phyloP scores from a whole-genome alignment of 176 grass and related monocot species.

The Zoysia pacifica region DNA sequence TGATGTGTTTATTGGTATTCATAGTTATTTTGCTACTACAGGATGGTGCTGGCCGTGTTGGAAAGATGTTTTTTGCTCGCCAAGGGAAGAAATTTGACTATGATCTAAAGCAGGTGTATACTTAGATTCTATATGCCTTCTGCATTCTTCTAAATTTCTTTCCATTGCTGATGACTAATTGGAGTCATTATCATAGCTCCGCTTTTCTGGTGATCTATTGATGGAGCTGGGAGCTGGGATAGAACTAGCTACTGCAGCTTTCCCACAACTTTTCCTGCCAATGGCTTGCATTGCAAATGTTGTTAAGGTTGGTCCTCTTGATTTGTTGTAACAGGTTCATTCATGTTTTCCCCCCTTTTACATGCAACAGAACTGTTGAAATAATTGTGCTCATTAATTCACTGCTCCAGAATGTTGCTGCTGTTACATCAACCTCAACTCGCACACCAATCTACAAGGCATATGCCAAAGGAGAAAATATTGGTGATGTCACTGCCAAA shows the following conservation, averaged over 20 bases:
- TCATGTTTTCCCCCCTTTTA: neutral
- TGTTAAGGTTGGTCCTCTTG: conserved; percentile 63
- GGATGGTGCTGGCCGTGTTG: conserved; percentile 96
- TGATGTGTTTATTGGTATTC: neutral
- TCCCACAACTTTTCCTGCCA: conserved; percentile 87
- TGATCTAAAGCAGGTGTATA: conserved; percentile 88
- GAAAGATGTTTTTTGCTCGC: conserved; percentile 97
- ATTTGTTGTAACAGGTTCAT: neutral
- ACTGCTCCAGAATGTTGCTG: conserved; percentile 74
- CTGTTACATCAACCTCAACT: conserved; percentile 86
- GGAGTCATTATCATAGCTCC: conserved; percentile 58
- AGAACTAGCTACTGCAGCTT: conserved; percentile 79
- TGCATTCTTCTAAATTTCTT: neutral
- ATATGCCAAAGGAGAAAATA: conserved; percentile 90
- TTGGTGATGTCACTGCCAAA: conserved; percentile 87
- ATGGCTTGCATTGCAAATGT: conserved; percentile 97
- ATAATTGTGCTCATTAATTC: conserved; percentile 3
- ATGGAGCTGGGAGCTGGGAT: conserved; percentile 90
- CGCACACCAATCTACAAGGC: conserved; percentile 86
- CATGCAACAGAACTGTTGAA: conserved; percentile 26
- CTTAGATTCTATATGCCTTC: conserved; percentile 20
- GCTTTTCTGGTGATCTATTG: conserved; percentile 84
- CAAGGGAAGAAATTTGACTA: conserved; percentile 99
- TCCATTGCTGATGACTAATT: conserved; percentile 13
- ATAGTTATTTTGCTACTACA: conserved; percentile 39